Evolutionary conservation across 1,139 yeast species (phyloP).

Genomic region (Geotrichum australiense): DNA sequence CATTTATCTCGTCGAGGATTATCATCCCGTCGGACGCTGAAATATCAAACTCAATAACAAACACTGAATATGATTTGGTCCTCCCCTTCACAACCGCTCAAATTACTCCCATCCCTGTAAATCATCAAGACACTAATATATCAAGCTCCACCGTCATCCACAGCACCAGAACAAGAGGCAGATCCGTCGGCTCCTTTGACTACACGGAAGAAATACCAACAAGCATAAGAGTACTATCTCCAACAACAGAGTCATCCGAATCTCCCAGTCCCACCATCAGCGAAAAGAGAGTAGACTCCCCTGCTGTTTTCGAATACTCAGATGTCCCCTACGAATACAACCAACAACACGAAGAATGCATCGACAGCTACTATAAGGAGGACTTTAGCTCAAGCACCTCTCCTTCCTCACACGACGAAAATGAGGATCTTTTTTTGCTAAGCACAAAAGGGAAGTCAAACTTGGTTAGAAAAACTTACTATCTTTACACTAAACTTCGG

Average conservation of each 20-base stretch:
- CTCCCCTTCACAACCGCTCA: constrained; percentile 1
- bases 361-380: constrained; percentile 1
- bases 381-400: constrained; percentile 3
- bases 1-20: constrained; percentile 15
- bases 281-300: too few species aligned
- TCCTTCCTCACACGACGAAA: constrained; percentile 1
- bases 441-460: not conserved
- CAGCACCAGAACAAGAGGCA: constrained; percentile 11
- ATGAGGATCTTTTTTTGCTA: not conserved
- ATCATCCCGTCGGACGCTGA: constrained; percentile 17
- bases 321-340: constrained; percentile 1
- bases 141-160: constrained; percentile 8
- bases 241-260: constrained; percentile 13
- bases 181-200: constrained; percentile 13
- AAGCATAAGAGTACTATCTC: constrained; percentile 8
- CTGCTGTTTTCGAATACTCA: constrained; percentile 1
- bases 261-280: not conserved
- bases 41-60: not conserved
- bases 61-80: constrained; percentile 9
- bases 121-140: constrained; percentile 1
- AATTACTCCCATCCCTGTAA: constrained; percentile 2
- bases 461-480: not conserved
- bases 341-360: constrained; percentile 3
- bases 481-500: not conserved
- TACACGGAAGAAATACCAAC: constrained; percentile 9